Percentiles rank a stretch among this genome's conserved stretches.
These are phyloP conservation scores for Prunus davidiana DNA, from an alignment of 306 rosid genomes.

Conservation along the genomic window DNA sequence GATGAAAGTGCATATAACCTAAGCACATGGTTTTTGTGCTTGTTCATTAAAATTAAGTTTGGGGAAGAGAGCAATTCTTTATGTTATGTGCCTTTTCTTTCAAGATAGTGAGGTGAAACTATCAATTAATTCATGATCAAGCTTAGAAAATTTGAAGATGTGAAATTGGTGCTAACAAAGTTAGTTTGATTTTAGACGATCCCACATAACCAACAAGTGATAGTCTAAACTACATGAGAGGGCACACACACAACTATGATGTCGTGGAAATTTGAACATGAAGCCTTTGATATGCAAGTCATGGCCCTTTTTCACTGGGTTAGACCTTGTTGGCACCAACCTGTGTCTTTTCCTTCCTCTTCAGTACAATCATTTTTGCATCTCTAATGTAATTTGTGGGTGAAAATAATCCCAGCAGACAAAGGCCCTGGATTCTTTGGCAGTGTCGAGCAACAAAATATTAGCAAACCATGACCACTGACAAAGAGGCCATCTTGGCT, in stretches of 20 bases:
- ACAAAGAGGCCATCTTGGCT: background rate
- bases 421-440: background rate
- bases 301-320: accelerated
- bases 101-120: background rate
- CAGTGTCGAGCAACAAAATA: background rate
- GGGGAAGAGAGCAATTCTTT: constrained; percentile 15
- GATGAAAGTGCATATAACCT: constrained; percentile 22
- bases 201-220: background rate
- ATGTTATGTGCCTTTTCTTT: background rate
- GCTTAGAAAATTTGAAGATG: no score
- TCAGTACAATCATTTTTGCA: background rate
- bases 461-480: background rate
- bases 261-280: no score
- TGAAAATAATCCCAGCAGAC: background rate
- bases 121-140: background rate
- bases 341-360: background rate
- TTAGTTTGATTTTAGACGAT: no score
- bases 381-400: background rate
- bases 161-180: no score
- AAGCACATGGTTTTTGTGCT: background rate
- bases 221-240: no score
- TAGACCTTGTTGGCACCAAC: background rate
- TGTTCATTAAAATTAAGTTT: background rate
- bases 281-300: no score
- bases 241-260: no score